These are phyloP conservation scores for Phytophthora rubi DNA, from an alignment of 352 stramenopile species.

Conservation along the genomic window DNA sequence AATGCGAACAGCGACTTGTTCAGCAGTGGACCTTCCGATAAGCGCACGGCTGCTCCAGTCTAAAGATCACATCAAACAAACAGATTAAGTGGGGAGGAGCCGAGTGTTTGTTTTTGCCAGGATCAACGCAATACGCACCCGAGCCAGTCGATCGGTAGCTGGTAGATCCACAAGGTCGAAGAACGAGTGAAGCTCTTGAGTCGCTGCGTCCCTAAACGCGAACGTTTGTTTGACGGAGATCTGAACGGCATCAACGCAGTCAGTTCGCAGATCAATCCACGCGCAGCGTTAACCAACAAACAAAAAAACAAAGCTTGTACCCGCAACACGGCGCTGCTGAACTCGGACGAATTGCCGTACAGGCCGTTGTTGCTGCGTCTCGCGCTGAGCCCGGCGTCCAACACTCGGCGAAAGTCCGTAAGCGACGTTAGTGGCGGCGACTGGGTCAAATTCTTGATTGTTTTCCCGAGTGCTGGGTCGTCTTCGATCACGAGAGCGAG, in stretches of 20 bases:
- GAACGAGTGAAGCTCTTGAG: slow-evolving; percentile 50
- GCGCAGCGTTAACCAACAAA: neutral
- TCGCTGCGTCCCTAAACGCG: slow-evolving; percentile 35
- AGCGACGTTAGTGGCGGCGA: slow-evolving; percentile 33
- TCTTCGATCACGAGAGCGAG: slow-evolving; percentile 20
- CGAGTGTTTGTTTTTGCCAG: too few species aligned
- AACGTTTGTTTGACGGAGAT: slow-evolving; percentile 56
- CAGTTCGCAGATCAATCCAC: neutral
- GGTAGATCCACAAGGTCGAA: slow-evolving; percentile 58
- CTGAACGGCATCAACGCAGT: slow-evolving; percentile 18
- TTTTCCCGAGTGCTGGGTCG: slow-evolving; percentile 29
- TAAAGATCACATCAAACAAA: slow-evolving; percentile 10
- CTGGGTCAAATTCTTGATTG: slow-evolving; percentile 39
- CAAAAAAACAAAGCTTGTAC: slow-evolving; percentile 25
- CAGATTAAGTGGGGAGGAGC: too few species aligned
- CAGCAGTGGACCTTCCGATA: slow-evolving; percentile 58
- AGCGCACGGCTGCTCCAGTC: slow-evolving; percentile 37
- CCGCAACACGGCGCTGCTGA: slow-evolving; percentile 54
- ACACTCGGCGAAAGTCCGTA: slow-evolving; percentile 32
- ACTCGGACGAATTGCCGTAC: slow-evolving; percentile 54
- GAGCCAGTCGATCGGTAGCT: slow-evolving; percentile 52
- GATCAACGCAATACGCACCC: slow-evolving; percentile 28
- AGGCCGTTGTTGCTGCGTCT: slow-evolving; percentile 40
- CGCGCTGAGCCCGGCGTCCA: slow-evolving; percentile 36
- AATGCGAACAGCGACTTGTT: slow-evolving; percentile 66